Evolutionary conservation across 148 eudicot species (phyloP).

Genomic region (Amaranthus palmeri): DNA sequence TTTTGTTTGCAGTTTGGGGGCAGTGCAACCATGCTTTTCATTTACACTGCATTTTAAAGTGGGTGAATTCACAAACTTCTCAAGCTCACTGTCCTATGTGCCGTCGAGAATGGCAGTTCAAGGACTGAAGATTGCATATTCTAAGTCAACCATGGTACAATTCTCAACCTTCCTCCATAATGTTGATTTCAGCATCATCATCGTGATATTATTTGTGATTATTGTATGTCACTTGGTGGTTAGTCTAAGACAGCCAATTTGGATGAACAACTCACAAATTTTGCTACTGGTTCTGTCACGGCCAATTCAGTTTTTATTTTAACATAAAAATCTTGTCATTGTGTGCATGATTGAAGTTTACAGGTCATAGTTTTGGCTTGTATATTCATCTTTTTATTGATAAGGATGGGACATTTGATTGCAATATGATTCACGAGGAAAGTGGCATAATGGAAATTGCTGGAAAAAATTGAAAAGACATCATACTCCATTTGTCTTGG

Average conservation of each 20-base stretch:
- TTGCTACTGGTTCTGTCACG: not conserved
- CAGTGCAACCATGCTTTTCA: slow-evolving; percentile 96
- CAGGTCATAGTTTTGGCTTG: not conserved
- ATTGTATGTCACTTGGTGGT: not conserved
- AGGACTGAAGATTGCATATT: slow-evolving; percentile 27
- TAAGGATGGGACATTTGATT: not conserved
- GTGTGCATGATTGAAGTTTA: not conserved
- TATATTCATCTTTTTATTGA: not conserved
- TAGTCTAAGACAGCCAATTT: not conserved
- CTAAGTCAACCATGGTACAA: not conserved
- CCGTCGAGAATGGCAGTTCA: slow-evolving; percentile 91
- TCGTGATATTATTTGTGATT: not conserved
- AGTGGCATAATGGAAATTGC: not conserved
- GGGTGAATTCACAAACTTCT: slow-evolving; percentile 87
- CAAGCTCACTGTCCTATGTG: slow-evolving; percentile 96
- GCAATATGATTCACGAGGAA: not conserved
- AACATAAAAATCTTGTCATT: not conserved
- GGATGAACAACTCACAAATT: not conserved
- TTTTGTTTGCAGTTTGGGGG: slow-evolving; percentile 78
- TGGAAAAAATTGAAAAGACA: not conserved
- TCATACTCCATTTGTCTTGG: no score
- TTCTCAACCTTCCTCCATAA: not conserved
- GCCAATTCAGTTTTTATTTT: not conserved
- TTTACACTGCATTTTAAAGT: slow-evolving; percentile 95
- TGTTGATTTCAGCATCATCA: not conserved